Conservation (phyloP, 306 rosid genomes). For the Oxytropis ochrocephala region DNA sequence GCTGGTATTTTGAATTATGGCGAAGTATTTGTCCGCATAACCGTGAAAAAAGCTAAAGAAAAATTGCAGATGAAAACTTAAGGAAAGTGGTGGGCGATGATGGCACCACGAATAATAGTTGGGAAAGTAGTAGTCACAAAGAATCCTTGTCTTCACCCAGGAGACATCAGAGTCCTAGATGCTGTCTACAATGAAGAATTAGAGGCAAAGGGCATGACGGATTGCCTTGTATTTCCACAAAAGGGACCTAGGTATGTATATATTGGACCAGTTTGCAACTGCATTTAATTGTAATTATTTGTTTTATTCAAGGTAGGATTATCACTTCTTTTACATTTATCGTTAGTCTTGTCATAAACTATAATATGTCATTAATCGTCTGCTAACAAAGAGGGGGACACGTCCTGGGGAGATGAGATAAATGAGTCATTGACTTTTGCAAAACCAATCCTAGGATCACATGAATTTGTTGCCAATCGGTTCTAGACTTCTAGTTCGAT, state of each 20-base stretch:
- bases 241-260: conserved; percentile 66
- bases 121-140: conserved; percentile 86
- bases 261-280: background rate
- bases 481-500: conserved; percentile 6
- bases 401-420: background rate
- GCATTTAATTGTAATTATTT: background rate
- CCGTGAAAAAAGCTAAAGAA: conserved; percentile 51
- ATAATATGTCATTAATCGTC: background rate
- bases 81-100: conserved; percentile 62
- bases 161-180: conserved; percentile 85
- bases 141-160: conserved; percentile 97
- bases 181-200: conserved; percentile 59
- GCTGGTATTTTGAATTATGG: conserved; percentile 76
- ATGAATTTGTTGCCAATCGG: background rate
- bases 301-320: conserved; percentile 1
- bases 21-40: conserved; percentile 63
- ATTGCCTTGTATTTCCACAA: conserved; percentile 86
- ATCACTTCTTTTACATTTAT: background rate
- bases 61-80: conserved; percentile 44
- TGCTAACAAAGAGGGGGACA: background rate
- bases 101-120: conserved; percentile 39
- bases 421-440: background rate
- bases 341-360: background rate
- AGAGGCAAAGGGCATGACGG: conserved; percentile 63
- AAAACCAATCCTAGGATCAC: background rate